Evolutionary conservation across 176 grass and related monocot genomes (phyloP).

Genomic region (Zoysia japonica): DNA sequence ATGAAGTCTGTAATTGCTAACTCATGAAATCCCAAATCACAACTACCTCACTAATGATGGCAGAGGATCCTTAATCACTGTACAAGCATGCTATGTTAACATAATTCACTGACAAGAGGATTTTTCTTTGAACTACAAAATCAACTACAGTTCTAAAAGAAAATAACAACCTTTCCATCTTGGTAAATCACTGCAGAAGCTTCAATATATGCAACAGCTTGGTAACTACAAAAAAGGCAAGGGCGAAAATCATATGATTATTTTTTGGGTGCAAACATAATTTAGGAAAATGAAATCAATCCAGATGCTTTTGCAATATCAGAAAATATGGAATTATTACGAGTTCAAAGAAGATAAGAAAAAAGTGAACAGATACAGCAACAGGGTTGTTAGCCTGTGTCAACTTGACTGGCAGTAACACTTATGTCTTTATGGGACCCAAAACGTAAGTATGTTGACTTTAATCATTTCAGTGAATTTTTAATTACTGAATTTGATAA

Average conservation of each 20-base stretch:
- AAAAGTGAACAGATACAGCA: not conserved
- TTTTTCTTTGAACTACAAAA: constrained; percentile 1
- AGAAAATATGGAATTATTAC: constrained; percentile 2
- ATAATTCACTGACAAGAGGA: not conserved
- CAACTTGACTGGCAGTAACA: not conserved
- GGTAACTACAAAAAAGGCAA: constrained; percentile 66
- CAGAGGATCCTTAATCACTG: constrained; percentile 8
- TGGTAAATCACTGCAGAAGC: constrained; percentile 95
- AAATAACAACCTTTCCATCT: constrained; percentile 77
- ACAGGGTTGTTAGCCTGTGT: not conserved
- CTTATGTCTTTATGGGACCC: not conserved
- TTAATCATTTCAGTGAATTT: not conserved
- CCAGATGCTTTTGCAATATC: constrained; percentile 13
- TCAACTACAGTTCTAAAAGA: constrained; percentile 12
- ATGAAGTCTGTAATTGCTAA: constrained; percentile 8
- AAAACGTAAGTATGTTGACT: not conserved
- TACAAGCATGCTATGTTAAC: constrained; percentile 12
- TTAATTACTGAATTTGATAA: not conserved
- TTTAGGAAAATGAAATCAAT: constrained; percentile 12
- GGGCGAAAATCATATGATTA: constrained; percentile 7
- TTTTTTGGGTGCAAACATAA: not conserved
- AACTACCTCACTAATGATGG: constrained; percentile 1
- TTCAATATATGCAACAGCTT: constrained; percentile 99
- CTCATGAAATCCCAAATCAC: constrained; percentile 15
- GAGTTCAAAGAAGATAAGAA: not conserved